A percentile compares a stretch with the other conserved stretches of the same genome.
Conservation (phyloP, 169 alveolate genomes). For the Condylostoma magnum region DNA sequence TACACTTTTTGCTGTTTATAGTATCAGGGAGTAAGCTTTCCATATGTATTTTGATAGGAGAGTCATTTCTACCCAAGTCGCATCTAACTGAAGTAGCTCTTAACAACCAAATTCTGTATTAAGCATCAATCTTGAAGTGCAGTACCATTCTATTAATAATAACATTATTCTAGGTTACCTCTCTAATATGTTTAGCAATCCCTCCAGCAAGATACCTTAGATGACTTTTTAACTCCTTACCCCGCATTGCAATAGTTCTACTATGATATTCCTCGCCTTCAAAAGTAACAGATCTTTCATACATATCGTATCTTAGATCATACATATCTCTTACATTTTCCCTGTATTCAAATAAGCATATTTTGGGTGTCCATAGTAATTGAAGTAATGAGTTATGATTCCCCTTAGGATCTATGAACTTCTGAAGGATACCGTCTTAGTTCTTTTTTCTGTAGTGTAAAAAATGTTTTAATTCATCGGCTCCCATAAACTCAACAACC, state of each 20-base stretch:
- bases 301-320: conserved; percentile 57
- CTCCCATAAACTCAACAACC: conserved; percentile 20
- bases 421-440: conserved; percentile 76
- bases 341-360: conserved; percentile 70
- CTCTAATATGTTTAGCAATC: conserved; percentile 65
- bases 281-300: conserved; percentile 74
- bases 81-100: conserved; percentile 71
- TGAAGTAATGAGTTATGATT: conserved; percentile 53
- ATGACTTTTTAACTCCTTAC: conserved; percentile 57
- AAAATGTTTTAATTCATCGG: conserved; percentile 42
- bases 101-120: conserved; percentile 62
- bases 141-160: conserved; percentile 73
- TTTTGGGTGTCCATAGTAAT: conserved; percentile 71
- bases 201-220: conserved; percentile 54
- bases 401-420: conserved; percentile 73
- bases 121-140: conserved; percentile 61
- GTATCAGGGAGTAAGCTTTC: conserved; percentile 12
- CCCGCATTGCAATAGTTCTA: conserved; percentile 55
- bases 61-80: conserved; percentile 8
- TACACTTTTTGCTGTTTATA: conserved; percentile 1
- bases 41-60: background rate
- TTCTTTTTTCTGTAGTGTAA: conserved; percentile 56
- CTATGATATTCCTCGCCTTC: conserved; percentile 82
- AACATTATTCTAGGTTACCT: conserved; percentile 61
- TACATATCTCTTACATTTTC: conserved; percentile 53